Percentiles rank a stretch among this genome's conserved stretches.
Evolutionary conservation across 176 grass and related monocot genomes (phyloP).

Genomic region (Echinochloa phyllopogon): DNA sequence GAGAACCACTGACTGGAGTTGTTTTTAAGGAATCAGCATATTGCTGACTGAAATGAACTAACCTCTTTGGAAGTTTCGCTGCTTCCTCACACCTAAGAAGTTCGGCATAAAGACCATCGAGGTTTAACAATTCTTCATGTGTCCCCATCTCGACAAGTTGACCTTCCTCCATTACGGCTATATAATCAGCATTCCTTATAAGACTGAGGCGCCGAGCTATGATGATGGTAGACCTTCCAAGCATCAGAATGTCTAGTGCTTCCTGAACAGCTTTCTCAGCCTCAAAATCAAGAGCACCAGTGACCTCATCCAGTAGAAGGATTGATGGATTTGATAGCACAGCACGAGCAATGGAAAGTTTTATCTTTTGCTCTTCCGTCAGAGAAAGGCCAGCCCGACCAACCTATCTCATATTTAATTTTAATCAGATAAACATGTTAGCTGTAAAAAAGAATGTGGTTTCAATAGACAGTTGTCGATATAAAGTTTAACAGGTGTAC

Average conservation of each 20-base stretch:
- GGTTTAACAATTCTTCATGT: slow-evolving; percentile 94
- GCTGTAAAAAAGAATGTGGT: background rate
- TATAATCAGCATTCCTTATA: slow-evolving; percentile 99
- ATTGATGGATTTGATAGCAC: slow-evolving; percentile 96
- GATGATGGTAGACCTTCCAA: slow-evolving; percentile 95
- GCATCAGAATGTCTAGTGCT: slow-evolving; percentile 88
- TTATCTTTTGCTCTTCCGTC: slow-evolving; percentile 98
- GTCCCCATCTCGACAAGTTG: slow-evolving; percentile 99
- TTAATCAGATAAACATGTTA: slow-evolving; percentile 27
- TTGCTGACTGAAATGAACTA: slow-evolving; percentile 28
- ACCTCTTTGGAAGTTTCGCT: slow-evolving; percentile 94
- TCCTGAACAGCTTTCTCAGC: slow-evolving; percentile 96
- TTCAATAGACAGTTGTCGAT: slow-evolving; percentile 23
- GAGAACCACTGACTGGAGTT: background rate
- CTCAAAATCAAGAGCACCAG: slow-evolving; percentile 97
- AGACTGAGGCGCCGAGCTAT: slow-evolving; percentile 94
- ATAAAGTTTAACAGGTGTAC: slow-evolving; percentile 25
- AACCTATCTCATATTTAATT: slow-evolving; percentile 67
- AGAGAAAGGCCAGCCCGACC: slow-evolving; percentile 83
- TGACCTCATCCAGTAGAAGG: slow-evolving; percentile 95
- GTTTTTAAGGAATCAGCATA: background rate
- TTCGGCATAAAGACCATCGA: slow-evolving; percentile 94
- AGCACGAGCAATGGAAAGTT: slow-evolving; percentile 95
- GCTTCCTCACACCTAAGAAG: slow-evolving; percentile 94
- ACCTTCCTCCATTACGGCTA: slow-evolving; percentile 98